Evolutionary conservation across 2,329 filamentous ascomycete species (phyloP), one percentile per base, ranked within the genome.

Genomic region (Daldinia eschscholtzii): DNA sequence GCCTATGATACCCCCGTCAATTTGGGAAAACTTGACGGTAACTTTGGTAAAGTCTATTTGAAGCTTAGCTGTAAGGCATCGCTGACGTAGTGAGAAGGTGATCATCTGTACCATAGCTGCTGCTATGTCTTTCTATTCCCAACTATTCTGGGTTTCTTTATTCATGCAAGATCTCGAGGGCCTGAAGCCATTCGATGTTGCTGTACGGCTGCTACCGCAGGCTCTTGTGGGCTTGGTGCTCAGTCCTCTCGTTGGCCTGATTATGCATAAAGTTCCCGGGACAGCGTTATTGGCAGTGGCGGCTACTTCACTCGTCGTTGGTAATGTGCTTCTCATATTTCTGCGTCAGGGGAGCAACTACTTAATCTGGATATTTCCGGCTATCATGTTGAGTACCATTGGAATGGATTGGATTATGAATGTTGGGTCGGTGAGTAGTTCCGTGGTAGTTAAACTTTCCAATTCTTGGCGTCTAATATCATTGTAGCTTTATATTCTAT

Each of bases 391-490:
- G 50, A 77, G 77, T 46, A 78, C 78, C 6, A 57, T 79, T 55
- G 76, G 78, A 39, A 77, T 79, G 73, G 78, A 79, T 67, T 79
- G 77, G 77, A 73, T 71, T 65, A 76, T 79, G 71, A 79, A 79
- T 53, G 75, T 78, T 73, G 76, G 77, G 67, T 79, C 76, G 41
- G 76, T 78, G 71, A 72, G 76, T 64, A 42, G 35, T 33, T 26
- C 30, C 9, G 41, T 42, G 44, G 15, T 13, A 39, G 6, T 6
- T 6, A 37, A 63, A 23, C 26, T 4, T 30, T 13, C 5, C 10
- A n/a, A 10, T 2, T 6, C 13, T 2, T 33, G 10, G 26, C 20
- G n/a, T 30, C 67, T 76, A 53, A 76, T 46, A 0, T 39, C 1
- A 4, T 44, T 4, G 23, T 48, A 79, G 77, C 74, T 79, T 12